Conservation (phyloP, 306 rosid genomes). For the Medicago lupulina region DNA sequence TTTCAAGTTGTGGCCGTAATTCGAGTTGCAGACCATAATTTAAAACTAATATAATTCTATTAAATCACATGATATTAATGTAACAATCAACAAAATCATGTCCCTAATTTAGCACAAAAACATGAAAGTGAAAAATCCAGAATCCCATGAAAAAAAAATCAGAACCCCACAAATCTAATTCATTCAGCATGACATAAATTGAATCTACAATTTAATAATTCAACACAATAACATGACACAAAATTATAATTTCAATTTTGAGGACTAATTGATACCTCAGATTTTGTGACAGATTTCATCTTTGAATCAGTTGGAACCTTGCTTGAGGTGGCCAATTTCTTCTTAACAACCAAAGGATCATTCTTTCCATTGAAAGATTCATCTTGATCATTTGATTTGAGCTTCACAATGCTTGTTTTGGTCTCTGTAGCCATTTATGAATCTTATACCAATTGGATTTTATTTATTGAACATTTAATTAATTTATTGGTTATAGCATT, state of each 20-base stretch:
- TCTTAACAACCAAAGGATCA: slow-evolving; percentile 38
- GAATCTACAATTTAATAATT: slow-evolving; percentile 1
- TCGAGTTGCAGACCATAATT: neutral
- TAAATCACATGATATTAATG: neutral
- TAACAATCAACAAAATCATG: slow-evolving; percentile 13
- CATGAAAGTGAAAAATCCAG: neutral
- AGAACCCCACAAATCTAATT: slow-evolving; percentile 1
- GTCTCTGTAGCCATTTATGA: slow-evolving; percentile 58
- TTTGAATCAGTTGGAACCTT: slow-evolving; percentile 58
- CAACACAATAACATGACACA: neutral
- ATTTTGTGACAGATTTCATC: slow-evolving; percentile 62
- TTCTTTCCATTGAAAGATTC: slow-evolving; percentile 53
- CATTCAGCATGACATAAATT: slow-evolving; percentile 35
- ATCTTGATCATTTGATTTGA: slow-evolving; percentile 58
- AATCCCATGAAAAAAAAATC: too few relatives aligned
- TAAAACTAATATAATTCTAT: neutral
- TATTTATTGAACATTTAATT: slow-evolving; percentile 31
- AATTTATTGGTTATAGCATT: neutral
- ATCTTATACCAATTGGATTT: slow-evolving; percentile 39
- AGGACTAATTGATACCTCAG: slow-evolving; percentile 59
- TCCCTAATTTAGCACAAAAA: slow-evolving; percentile 1
- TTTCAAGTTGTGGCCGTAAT: neutral
- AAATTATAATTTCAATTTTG: neutral
- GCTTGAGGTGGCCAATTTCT: slow-evolving; percentile 61
- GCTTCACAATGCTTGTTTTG: slow-evolving; percentile 51